Evolutionary conservation across 345 rosid species (phyloP).

Genomic region (Brassica carinata): DNA sequence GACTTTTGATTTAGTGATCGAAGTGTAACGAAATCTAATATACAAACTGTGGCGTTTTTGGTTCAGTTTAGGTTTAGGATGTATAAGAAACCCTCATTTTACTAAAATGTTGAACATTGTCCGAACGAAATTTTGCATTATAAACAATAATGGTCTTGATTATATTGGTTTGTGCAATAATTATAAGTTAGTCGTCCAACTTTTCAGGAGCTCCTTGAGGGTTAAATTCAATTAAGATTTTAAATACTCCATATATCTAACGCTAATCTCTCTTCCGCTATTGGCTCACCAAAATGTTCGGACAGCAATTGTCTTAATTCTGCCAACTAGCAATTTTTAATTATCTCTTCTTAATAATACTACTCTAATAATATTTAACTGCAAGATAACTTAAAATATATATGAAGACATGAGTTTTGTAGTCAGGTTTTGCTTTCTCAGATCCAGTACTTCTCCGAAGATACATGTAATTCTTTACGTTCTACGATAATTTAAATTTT

Average conservation of each 20-base stretch:
- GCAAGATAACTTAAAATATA: slow-evolving; percentile 23
- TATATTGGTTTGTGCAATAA: slow-evolving; percentile 5
- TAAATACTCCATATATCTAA: slow-evolving; percentile 1
- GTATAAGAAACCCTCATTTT: neutral
- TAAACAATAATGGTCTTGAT: neutral
- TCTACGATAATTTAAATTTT: neutral
- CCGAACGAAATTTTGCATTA: slow-evolving; percentile 19
- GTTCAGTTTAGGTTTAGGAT: neutral
- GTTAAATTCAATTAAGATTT: slow-evolving; percentile 7
- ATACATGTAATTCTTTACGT: neutral
- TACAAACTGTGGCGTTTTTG: neutral
- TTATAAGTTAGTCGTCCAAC: slow-evolving; percentile 37
- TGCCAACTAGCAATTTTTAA: slow-evolving; percentile 29
- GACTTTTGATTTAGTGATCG: neutral
- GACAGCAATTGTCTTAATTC: slow-evolving; percentile 15
- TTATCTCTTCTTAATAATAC: slow-evolving; percentile 5
- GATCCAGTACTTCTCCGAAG: neutral
- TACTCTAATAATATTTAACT: slow-evolving; percentile 1
- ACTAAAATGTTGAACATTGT: neutral
- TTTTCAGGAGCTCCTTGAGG: slow-evolving; percentile 36
- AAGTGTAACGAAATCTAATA: neutral
- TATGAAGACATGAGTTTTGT: slow-evolving; percentile 1
- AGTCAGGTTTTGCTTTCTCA: slow-evolving; percentile 4
- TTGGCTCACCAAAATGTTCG: neutral
- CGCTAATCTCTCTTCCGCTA: slow-evolving; percentile 16